Base-by-base conservation (phyloP, 148 eudicot species). In the Rhododendron simsii region DNA sequence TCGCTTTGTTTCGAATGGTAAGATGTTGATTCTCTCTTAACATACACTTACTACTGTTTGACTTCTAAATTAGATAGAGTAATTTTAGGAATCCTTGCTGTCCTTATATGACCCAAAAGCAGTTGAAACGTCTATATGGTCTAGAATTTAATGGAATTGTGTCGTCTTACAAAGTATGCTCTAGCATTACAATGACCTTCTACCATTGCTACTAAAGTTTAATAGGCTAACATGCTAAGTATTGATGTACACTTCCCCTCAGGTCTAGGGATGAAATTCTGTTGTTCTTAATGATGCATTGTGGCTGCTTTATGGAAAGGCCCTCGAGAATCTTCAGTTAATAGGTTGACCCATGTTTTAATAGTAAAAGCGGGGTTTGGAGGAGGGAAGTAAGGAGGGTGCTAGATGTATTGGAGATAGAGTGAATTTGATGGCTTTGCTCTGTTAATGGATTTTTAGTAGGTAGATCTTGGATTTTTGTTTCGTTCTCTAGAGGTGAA, bases 1-100 rank as follows among this genome's bases (percentile, higher is more conserved):
- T 86, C 94, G 98, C 23, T 94, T 98, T 87, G 99, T 95, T 63
- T 94, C 98, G 45, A 96, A 95, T 93, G 95, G 98, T 95, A 90
- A 85, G 13, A 35, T 39, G 26, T 16, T 75, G 47, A 39, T 53
- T 30, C 35, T 41, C 9, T 37, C 50, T 4, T 2, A 4, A 3
- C n/a, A 12, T 77, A 7, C 6, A 37, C 0, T 48, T 7, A 3
- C 69, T 83, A 23, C 18, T 57, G 30, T 59, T 35, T 37, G 35
- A 33, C 35, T 33, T 33, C 35, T 33, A 33, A 33, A 33, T 33
- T 33, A 33, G 59, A 30, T 48, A 20, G 37, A 44, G n/a, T 33
- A 7, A 47, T 69, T 69, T 20, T 65, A n/a, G 39, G 45, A 50
- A 47, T 48, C 44, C 63, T 23, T n/a, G 41, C 0, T 83, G n/a